These are phyloP conservation scores for Fraxinus platypoda DNA, from an alignment of 305 asterid genomes.

Conservation along the genomic window DNA sequence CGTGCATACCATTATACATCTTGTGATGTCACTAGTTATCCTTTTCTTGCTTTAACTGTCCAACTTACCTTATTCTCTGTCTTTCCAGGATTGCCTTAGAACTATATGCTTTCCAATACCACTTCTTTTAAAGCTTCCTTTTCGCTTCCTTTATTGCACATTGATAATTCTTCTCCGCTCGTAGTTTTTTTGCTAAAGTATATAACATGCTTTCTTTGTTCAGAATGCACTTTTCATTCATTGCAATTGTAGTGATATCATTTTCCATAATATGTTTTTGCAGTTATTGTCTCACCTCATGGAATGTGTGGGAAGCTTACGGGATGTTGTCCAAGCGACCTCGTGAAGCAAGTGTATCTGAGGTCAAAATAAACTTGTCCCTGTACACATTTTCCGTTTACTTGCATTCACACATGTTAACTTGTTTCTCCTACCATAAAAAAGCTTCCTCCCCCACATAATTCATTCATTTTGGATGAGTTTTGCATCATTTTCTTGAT, in stretches of 20 bases:
- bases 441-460: not conserved
- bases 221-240: conserved; percentile 13
- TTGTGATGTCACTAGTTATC: not conserved
- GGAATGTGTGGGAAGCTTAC: conserved; percentile 98
- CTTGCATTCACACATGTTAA: conserved; percentile 7
- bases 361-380: conserved; percentile 47
- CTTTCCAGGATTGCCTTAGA: not conserved
- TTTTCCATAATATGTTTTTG: conserved; percentile 25
- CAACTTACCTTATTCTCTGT: not conserved
- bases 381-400: conserved; percentile 5
- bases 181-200: not conserved
- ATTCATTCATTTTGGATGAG: not conserved
- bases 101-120: not conserved
- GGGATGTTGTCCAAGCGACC: conserved; percentile 91
- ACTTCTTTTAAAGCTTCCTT: not conserved
- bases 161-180: not conserved
- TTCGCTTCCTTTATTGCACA: not conserved
- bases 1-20: not conserved
- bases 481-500: not conserved
- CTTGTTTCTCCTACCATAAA: not conserved
- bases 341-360: conserved; percentile 93
- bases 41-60: not conserved
- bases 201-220: conserved; percentile 5
- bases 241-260: conserved; percentile 21
- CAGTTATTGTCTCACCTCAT: conserved; percentile 93